Evolutionary conservation across 2,329 filamentous ascomycete genomes (phyloP).

Genomic region (Curvularia sp.): DNA sequence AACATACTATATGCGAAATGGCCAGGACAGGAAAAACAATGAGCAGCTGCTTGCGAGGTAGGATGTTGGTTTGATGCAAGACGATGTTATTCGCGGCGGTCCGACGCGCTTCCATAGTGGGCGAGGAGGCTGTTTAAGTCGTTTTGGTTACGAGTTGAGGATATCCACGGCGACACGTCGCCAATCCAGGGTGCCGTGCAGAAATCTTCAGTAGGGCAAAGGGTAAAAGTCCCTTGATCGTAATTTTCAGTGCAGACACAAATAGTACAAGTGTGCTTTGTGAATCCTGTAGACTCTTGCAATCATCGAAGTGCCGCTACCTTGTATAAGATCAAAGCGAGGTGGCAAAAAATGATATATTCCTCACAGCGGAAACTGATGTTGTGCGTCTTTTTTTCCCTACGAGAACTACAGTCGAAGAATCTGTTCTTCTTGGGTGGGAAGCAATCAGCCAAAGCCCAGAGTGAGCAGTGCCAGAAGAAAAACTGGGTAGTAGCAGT

Average conservation of each 20-base stretch:
- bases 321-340: neutral
- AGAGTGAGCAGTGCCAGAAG: neutral
- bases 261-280: no score
- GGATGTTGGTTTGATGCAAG: conserved; percentile 60
- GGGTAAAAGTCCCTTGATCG: no score
- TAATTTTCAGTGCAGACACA: no score
- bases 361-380: neutral
- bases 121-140: neutral
- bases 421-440: neutral
- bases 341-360: neutral
- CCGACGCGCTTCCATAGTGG: conserved; percentile 7
- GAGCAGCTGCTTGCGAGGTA: conserved; percentile 59
- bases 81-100: conserved; percentile 25
- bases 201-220: no score
- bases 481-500: neutral
- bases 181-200: neutral
- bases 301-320: neutral
- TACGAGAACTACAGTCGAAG: neutral
- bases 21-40: conserved; percentile 61
- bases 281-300: neutral
- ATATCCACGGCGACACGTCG: neutral
- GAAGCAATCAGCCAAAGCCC: neutral
- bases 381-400: neutral
- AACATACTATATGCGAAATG: conserved; percentile 61
- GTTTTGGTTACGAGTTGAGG: neutral